Base-by-base conservation (phyloP, 2,329 filamentous ascomycete genomes). In the Cercospora sesami region DNA sequence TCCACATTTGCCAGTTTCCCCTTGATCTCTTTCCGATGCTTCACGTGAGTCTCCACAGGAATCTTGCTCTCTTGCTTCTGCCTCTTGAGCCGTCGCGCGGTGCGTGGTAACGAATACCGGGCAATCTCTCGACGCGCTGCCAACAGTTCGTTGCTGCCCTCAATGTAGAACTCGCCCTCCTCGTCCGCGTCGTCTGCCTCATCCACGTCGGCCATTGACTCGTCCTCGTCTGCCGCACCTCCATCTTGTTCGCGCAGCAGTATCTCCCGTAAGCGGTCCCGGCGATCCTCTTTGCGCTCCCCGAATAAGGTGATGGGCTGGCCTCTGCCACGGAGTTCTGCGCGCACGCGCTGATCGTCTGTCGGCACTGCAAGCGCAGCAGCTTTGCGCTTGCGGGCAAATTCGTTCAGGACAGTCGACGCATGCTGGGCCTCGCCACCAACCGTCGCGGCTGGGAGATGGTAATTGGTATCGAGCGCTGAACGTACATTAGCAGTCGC, bases 261-360 rank as follows among this genome's bases (percentile, higher is more conserved):
- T 30, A 97, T 82, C 75, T 93, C 91, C 71, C 95, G 89, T 75
- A 99, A 80, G 71, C 95, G 88, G 77, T 97, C 94, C 82, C 96
- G 87, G 68, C 95, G 86, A 75, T 98, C 94, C 28, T 87, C 89
- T 1, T 90, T 90, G 0, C 92, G 92, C 81, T 99, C 95, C 67
- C 94, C 95, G 72, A 99, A 99, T 0, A 98, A 85, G 0, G 94
- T 99, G 65, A 98, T 89, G 10, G 95, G 95, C 77, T 99, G 91
- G n/a, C 92, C 93, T 71, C 97, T 85, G 75, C 95, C 91, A 72
- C 95, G 89, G 68, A 98, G 86, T 72, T 88, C 89, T 42, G 89
- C 85, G 69, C 93, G 91, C 59, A 99, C 94, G 75, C 91, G 89
- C 69, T 87, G 89, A 83, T 99, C 95, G 78, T 97, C 94, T 64